Base-by-base conservation (phyloP, 257 asterid species). In the Solanum pennellii region DNA sequence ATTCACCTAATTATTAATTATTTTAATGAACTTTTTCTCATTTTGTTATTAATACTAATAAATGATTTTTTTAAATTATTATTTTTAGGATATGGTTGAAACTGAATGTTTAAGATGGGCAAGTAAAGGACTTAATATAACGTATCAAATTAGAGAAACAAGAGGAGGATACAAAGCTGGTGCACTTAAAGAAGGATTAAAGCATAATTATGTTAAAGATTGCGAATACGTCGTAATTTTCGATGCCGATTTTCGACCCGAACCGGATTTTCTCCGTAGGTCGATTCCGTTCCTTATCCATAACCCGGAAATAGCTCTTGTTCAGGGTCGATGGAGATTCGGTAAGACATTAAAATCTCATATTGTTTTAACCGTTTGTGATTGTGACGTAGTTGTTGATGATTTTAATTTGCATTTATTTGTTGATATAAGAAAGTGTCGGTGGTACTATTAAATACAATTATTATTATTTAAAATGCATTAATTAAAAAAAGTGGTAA, bases 141-240 rank as follows among this genome's bases (percentile, higher is more conserved):
- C 83, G 56, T 97, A 97, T 93, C 98, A 96, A 90, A 96, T 96
- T 33, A 92, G 99, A 83, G 95, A 95, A 83, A 60, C 91, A 2
- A 89, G 99, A 71, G 98, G 98, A 3, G 99, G 99, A 5, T 97
- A 97, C 92, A 97, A 97, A 88, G 99, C 99, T 8, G 99, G 99
- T 21, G 99, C 99, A 31, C 98, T 97, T 29, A 97, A 97, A 87
- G 99, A 97, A 91, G 99, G 99, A 2, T 83, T 97, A 44, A 96
- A 88, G 56, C 99, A 73, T 75, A 96, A 92, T 49, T 96, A 96
- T 27, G 99, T 94, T 9, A 92, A 95, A 77, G 92, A 93, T 4
- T 97, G 99, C 75, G 99, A 97, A 13, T 94, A 92, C 8, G 98
- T 97, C 1, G 98, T 91, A 35, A 97, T 97, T 52, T 95, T 97